Conservation (phyloP, 495 filamentous ascomycete genomes). For the Neurospora tetrasperma region DNA sequence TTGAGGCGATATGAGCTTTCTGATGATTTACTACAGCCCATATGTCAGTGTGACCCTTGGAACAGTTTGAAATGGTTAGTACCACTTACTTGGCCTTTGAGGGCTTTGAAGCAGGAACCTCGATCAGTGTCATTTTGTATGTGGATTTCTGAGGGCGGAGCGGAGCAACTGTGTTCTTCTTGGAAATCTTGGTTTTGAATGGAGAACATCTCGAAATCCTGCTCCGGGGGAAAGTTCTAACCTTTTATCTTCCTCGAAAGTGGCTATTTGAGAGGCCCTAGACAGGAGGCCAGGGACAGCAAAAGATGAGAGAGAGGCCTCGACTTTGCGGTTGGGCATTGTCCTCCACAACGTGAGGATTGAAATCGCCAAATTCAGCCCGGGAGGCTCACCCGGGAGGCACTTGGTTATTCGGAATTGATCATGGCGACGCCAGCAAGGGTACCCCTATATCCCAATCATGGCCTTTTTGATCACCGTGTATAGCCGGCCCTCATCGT, state of each 20-base stretch:
- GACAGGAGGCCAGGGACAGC: background rate
- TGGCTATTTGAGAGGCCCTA: background rate
- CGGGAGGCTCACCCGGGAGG: background rate
- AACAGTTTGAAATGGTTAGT: background rate
- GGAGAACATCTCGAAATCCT: background rate
- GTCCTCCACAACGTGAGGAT: background rate
- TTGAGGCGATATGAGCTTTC: slow-evolving; percentile 8
- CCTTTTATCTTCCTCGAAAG: background rate
- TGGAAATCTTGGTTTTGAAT: too few species aligned
- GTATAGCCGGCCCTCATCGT: background rate
- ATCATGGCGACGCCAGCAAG: background rate
- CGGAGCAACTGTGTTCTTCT: background rate
- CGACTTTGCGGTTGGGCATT: background rate
- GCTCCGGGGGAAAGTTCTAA: too few species aligned
- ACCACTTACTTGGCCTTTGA: slow-evolving; percentile 15
- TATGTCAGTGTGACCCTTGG: background rate
- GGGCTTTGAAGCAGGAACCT: background rate
- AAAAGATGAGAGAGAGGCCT: background rate
- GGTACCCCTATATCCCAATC: background rate
- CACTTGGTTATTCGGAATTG: background rate
- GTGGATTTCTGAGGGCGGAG: background rate
- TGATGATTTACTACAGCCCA: background rate
- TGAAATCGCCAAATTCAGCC: background rate
- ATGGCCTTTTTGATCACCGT: background rate
- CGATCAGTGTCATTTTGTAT: slow-evolving; percentile 1